Evolutionary conservation across 495 filamentous ascomycete genomes (phyloP).

Genomic region (Daldinia childiae): DNA sequence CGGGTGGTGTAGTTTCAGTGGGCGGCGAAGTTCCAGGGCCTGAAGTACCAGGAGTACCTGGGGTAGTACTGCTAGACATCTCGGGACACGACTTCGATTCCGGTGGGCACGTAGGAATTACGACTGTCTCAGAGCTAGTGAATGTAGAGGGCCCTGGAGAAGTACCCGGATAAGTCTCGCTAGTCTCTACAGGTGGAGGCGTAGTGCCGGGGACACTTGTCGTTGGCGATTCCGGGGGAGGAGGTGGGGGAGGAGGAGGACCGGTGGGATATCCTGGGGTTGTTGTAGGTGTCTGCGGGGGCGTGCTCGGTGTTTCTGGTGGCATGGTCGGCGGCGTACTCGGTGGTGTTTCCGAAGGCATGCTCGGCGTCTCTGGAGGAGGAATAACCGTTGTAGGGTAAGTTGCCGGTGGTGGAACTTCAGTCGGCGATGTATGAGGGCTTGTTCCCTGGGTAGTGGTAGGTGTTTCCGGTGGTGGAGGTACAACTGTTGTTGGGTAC

Average conservation of each 20-base stretch:
- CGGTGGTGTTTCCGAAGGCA: constrained; percentile 5
- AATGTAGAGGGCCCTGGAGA: constrained; percentile 3
- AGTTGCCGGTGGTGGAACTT: constrained; percentile 1
- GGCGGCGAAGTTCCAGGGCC: neutral
- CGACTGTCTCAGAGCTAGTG: constrained; percentile 2
- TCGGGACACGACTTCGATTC: neutral
- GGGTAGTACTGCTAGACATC: neutral
- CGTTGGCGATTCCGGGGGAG: neutral
- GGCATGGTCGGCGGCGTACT: too few species aligned
- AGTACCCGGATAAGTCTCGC: constrained; percentile 15
- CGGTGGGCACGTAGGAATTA: neutral
- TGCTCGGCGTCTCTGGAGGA: constrained; percentile 1
- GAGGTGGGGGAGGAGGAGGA: neutral
- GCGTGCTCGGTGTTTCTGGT: neutral
- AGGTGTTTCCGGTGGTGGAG: too few species aligned
- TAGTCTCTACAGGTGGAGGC: constrained; percentile 5
- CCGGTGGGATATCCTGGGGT: constrained; percentile 1
- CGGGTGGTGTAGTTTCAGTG: neutral
- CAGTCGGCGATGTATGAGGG: too few species aligned
- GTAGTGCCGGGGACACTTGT: constrained; percentile 13
- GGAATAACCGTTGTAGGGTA: constrained; percentile 10
- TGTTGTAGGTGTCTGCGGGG: constrained; percentile 8
- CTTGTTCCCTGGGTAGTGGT: too few species aligned
- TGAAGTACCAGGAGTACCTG: neutral
- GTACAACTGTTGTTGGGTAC: too few species aligned